Evolutionary conservation across 768 basidiomycete species (phyloP).

Genomic region (Saitozyma podzolica): DNA sequence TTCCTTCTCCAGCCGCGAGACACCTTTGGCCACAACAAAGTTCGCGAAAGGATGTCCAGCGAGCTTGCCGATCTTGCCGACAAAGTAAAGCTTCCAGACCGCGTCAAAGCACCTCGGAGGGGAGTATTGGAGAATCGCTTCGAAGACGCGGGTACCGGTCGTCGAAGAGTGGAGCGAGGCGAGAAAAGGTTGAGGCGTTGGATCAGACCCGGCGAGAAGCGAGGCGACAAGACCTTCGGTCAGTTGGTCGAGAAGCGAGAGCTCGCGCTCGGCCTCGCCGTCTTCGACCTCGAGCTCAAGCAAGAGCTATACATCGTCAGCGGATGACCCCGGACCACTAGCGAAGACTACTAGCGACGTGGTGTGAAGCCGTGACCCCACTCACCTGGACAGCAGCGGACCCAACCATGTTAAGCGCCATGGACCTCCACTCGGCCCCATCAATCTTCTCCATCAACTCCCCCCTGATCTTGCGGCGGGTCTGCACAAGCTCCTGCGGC

Average conservation of each 20-base stretch:
- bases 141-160: conserved; percentile 87
- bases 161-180: conserved; percentile 78
- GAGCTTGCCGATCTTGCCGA: conserved; percentile 67
- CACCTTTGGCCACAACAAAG: conserved; percentile 80
- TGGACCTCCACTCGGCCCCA: conserved; percentile 45
- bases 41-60: conserved; percentile 89
- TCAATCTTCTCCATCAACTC: conserved; percentile 47
- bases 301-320: conserved; percentile 61
- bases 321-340: too few relatives aligned
- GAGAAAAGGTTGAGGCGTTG: conserved; percentile 67
- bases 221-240: conserved; percentile 70
- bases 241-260: conserved; percentile 78
- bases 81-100: conserved; percentile 78
- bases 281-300: conserved; percentile 78
- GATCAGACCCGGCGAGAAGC: conserved; percentile 1
- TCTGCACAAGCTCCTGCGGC: conserved; percentile 60
- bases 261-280: conserved; percentile 61
- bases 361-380: neutral
- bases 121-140: conserved; percentile 68
- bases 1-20: conserved; percentile 63
- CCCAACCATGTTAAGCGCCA: conserved; percentile 49
- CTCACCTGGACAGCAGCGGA: conserved; percentile 48
- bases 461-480: conserved; percentile 61
- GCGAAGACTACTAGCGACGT: too few relatives aligned
- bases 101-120: conserved; percentile 64